Percentiles rank a stretch among this genome's conserved stretches.
These are phyloP conservation scores for Hyphopichia homilentoma DNA, from an alignment of 805 yeast genomes.

Conservation along the genomic window DNA sequence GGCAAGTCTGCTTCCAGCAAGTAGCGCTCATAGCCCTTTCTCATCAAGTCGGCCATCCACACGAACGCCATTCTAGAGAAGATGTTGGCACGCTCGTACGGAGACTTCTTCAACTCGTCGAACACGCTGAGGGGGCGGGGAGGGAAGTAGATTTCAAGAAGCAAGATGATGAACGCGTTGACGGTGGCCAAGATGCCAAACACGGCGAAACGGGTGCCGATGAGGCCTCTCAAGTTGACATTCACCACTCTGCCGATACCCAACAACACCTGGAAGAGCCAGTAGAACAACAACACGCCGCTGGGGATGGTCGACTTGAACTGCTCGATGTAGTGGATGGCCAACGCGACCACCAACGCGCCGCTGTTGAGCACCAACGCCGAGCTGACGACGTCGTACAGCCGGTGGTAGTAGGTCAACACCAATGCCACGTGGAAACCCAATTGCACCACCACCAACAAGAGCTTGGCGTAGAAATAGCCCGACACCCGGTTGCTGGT, in stretches of 20 bases:
- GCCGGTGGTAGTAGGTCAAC: constrained; percentile 12
- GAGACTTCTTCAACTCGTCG: constrained; percentile 24
- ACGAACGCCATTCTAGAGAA: constrained; percentile 75
- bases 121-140: constrained; percentile 23
- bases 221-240: constrained; percentile 31
- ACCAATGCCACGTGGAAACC: constrained; percentile 27
- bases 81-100: constrained; percentile 59
- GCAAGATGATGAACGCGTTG: constrained; percentile 38
- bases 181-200: constrained; percentile 30
- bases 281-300: constrained; percentile 67
- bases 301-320: constrained; percentile 61
- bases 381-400: constrained; percentile 20
- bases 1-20: constrained; percentile 69
- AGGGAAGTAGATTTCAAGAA: constrained; percentile 42
- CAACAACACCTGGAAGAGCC: constrained; percentile 58
- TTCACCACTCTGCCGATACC: constrained; percentile 44
- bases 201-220: constrained; percentile 15
- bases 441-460: constrained; percentile 36
- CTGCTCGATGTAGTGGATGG: constrained; percentile 69
- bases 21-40: constrained; percentile 63
- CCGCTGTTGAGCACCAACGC: constrained; percentile 26
- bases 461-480: constrained; percentile 41
- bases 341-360: constrained; percentile 49
- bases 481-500: constrained; percentile 28
- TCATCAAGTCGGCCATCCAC: constrained; percentile 90